Evolutionary conservation across 2,329 filamentous ascomycete genomes (phyloP), one percentile per base, ranked within the genome.

Genomic region (Calonectria leucothoes): DNA sequence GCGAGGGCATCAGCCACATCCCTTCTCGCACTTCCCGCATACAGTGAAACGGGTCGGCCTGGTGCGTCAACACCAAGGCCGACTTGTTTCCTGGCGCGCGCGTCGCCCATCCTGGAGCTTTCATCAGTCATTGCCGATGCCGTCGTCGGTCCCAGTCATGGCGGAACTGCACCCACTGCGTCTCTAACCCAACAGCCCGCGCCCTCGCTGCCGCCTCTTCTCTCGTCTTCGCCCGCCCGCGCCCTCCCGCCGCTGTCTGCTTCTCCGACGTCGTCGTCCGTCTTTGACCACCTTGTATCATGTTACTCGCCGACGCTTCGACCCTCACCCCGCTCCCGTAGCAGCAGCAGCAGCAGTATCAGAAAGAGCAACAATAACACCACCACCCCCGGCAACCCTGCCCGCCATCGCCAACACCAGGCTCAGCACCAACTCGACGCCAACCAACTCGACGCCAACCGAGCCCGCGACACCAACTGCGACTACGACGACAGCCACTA

Each of bases 31-130:
- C 23, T 37, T 48, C 25, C 59, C 35, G 59, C 25, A 37, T 45
- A 48, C 55, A 61, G 55, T 33, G 55, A 31, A 42, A 64, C 35
- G 52, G 69, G 65, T 39, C 49, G 49, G 66, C 66, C 70, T 69
- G 70, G 70, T 52, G 66, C 66, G 65, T 72, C 66, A 72, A 72
- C 70, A 72, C 65, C 57, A 64, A 59, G 31, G 49, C 59, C 59
- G 59, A 45, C 57, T 52, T 37, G 37, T 6, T 49, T 39, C 27
- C 25, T 37, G 37, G 49, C 42, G 42, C 48, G 64, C 68, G 67
- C 45, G 57, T 52, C 63, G 69, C 52, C 48, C 48, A 67, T 67
- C 33, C 39, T 67, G 31, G 64, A 64, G 39, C 12, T 51, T 66
- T 49, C 63, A 61, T 29, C 55, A 39, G 33, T 42, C 52, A 49